These are phyloP conservation scores for Xylaria sp. DNA, from an alignment of 2,329 filamentous ascomycete species.

Conservation along the genomic window DNA sequence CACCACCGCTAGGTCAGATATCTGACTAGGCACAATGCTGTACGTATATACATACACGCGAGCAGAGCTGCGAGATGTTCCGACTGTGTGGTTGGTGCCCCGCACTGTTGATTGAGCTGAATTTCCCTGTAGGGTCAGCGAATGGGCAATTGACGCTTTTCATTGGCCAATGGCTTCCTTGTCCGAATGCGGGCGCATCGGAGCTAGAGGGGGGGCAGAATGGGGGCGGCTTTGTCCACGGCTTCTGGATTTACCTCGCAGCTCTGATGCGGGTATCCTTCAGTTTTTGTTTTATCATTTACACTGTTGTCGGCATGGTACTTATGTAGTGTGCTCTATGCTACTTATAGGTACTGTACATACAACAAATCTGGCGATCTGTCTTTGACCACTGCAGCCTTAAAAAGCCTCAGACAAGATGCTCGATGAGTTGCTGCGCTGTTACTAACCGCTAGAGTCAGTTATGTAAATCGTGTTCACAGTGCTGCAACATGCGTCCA, in stretches of 20 bases:
- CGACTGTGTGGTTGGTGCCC: not conserved
- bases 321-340: not conserved
- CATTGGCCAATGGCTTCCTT: conserved; percentile 27
- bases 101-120: conserved; percentile 15
- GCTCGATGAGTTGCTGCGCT: not conserved
- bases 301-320: not conserved
- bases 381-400: not conserved
- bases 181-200: not conserved
- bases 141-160: conserved; percentile 10
- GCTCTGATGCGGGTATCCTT: no score
- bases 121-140: conserved; percentile 13
- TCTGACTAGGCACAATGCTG: no score
- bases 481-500: no score
- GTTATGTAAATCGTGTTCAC: no score
- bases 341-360: not conserved
- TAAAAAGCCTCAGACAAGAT: conserved; percentile 1
- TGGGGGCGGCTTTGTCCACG: no score
- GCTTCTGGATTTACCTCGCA: no score
- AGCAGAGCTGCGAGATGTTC: no score
- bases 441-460: not conserved
- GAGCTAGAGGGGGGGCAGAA: not conserved
- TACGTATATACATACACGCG: no score
- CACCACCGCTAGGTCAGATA: no score
- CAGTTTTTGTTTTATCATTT: no score
- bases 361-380: not conserved